Conservation (phyloP, 2,329 filamentous ascomycete genomes). For the Dryadomyces sulphureus region DNA sequence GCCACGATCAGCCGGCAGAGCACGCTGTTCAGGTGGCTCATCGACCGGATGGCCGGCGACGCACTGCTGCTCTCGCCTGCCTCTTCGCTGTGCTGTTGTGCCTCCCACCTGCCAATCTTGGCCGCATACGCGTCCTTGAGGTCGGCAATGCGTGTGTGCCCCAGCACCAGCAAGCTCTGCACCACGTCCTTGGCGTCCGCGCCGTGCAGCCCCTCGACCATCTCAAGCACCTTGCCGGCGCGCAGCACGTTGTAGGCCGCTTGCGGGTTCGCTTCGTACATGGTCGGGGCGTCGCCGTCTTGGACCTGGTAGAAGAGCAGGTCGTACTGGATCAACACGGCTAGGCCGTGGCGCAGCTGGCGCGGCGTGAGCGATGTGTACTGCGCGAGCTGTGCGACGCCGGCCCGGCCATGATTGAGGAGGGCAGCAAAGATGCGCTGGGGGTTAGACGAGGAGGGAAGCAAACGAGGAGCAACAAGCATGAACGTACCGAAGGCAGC, state of each 20-base stretch:
- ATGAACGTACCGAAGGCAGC: constrained; percentile 63
- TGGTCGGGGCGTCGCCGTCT: constrained; percentile 33
- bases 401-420: constrained; percentile 63
- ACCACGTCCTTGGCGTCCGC: constrained; percentile 59
- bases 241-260: constrained; percentile 73
- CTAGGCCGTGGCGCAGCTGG: constrained; percentile 68
- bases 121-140: constrained; percentile 46
- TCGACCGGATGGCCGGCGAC: constrained; percentile 25
- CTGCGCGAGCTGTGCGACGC: constrained; percentile 52
- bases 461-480: neutral
- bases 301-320: constrained; percentile 62
- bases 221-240: constrained; percentile 64
- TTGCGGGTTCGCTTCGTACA: constrained; percentile 72
- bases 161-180: constrained; percentile 59
- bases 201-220: constrained; percentile 61
- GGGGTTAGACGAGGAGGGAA: constrained; percentile 10
- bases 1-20: constrained; percentile 42
- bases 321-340: constrained; percentile 77
- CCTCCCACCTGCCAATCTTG: constrained; percentile 16
- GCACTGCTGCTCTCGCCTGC: neutral
- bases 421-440: constrained; percentile 78
- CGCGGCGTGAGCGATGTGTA: constrained; percentile 59
- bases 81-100: constrained; percentile 7
- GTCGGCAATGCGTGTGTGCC: constrained; percentile 60
- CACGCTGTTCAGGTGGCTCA: constrained; percentile 32